phyloP scores from a whole-genome alignment of 2,329 filamentous ascomycete species.

The Diaporthe amygdali region DNA sequence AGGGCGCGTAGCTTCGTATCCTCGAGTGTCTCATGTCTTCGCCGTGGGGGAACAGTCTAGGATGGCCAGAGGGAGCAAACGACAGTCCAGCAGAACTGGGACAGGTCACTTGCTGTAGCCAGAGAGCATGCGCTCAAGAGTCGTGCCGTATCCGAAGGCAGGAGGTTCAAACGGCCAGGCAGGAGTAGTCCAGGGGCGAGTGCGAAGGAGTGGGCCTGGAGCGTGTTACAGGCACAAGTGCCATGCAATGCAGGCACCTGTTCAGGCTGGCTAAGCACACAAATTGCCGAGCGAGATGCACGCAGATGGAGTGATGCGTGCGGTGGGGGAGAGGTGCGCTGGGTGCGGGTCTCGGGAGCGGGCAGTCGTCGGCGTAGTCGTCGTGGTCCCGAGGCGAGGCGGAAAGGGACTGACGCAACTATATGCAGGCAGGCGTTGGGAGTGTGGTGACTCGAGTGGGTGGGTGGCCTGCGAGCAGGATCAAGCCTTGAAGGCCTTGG shows the following conservation, averaged over 20 bases:
- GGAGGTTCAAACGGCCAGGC: neutral
- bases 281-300: slow-evolving; percentile 19
- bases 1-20: slow-evolving; percentile 49
- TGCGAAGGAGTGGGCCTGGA: neutral
- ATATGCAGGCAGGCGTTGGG: neutral
- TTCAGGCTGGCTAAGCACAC: neutral
- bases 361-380: neutral
- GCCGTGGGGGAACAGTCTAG: slow-evolving; percentile 8
- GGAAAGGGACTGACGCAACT: neutral
- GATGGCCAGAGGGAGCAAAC: slow-evolving; percentile 28
- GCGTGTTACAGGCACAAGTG: neutral
- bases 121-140: neutral
- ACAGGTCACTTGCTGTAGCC: slow-evolving; percentile 20
- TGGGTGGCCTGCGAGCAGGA: too few relatives aligned
- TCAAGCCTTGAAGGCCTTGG: neutral
- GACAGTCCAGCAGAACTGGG: slow-evolving; percentile 29
- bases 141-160: neutral
- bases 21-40: slow-evolving; percentile 52
- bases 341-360: slow-evolving; percentile 14
- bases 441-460: neutral
- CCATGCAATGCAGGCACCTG: slow-evolving; percentile 12
- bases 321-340: neutral
- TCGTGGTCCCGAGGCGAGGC: neutral
- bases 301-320: neutral
- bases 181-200: neutral